Evolutionary conservation across 2,329 filamentous ascomycete species (phyloP), one percentile per base, ranked within the genome.

Genomic region (Cyanodermella asteris): DNA sequence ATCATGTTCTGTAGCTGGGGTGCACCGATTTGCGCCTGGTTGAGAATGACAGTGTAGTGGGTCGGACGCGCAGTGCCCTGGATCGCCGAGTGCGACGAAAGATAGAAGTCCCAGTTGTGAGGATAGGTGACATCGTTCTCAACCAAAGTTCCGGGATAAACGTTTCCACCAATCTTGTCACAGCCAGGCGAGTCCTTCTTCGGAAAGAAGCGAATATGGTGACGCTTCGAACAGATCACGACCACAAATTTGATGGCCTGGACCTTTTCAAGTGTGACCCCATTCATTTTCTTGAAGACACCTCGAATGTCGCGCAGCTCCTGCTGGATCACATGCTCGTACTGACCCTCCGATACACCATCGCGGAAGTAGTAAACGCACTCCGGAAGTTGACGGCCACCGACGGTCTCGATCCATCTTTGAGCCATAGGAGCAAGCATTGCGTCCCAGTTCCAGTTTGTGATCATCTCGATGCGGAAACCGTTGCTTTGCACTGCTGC

Each of bases 201-300:
- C 53, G 87, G 84, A 54, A 94, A 94, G 45, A 91, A 81, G 10
- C 87, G 75, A 26, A 91, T 70, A 40, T 93, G 84, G 37, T 97
- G 87, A 3, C 87, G 74, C 60, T 97, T 97, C 2, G 77, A 82
- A 1, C 77, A 82, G 22, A 94, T 64, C 20, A 91, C 66, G 7
- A 91, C 80, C 0, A 81, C 81, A 39, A 93, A 71, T 43, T 75
- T 75, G 3, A 14, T 9, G 7, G 3, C 14, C 6, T 21, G 20
- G 8, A 12, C 14, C 11, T 13, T 21, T 21, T 12, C 20, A 11
- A 21, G 11, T 11, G 38, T 39, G 5, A 46, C 28, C 4, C 18
- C 22, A 18, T 32, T 18, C 3, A 44, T 37, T 5, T 56, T 44
- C 16, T 39, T 37, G 36, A 81, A 61, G 14, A 55, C 51, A 1